Evolutionary conservation across 2,329 filamentous ascomycete species (phyloP), one percentile per base, ranked within the genome.

Genomic region (Phaeosphaeria sp.): DNA sequence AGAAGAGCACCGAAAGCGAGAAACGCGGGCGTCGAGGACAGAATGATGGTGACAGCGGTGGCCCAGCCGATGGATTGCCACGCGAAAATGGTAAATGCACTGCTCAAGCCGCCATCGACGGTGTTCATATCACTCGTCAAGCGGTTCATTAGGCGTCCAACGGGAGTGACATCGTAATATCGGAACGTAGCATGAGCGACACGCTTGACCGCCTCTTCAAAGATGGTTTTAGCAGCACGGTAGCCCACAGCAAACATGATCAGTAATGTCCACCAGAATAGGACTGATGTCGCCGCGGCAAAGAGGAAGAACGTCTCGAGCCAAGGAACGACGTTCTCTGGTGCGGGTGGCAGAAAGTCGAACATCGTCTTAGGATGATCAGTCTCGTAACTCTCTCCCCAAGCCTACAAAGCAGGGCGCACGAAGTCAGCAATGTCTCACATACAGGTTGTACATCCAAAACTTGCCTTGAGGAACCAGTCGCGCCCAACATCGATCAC

Each of bases 61-160:
- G 87, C 61, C 85, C 92, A 94, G 2, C 87, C 86, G 43, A 97
- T 88, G 3, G 84, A 77, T 56, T 88, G 85, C 76, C 88, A 92
- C 0, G 88, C 87, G 11, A 93, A 90, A 0, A 83, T 77, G 60
- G 91, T 88, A 49, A 97, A 86, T 13, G 92, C 88, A 10, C 82
- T 79, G 48, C 91, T 90, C 67, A 97, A 90, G n/a, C 90, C 89
- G 0, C 93, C 93, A 69, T 97, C 93, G 0, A 97, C 85, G 50
- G 92, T 93, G 25, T 90, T 91, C 78, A 97, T 95, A 69, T 97
- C 93, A 1, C 91, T 92, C 0, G 93, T 96, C 59, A 97, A 83
- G 7, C 93, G 87, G 74, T 97, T 97, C 91, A 97, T 97, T 60
- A 97, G 81, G 47, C 93, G 87, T 0, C 93, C 93, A 0, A 96